Percentiles rank a stretch among this genome's conserved stretches.
phyloP scores from a whole-genome alignment of 257 asterid genomes.

The Datura wrightii region DNA sequence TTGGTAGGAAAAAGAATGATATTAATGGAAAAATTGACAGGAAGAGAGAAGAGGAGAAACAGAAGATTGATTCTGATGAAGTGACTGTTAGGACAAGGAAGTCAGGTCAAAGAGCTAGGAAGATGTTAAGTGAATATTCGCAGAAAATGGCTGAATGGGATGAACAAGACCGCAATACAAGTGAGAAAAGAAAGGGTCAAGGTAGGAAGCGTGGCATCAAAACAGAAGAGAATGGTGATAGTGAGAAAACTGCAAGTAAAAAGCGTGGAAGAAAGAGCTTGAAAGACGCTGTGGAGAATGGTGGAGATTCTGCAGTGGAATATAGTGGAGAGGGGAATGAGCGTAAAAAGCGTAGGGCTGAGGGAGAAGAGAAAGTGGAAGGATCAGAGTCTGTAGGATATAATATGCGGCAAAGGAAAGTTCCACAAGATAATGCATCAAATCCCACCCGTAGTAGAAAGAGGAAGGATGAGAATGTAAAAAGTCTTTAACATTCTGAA shows the following conservation, averaged over 20 bases:
- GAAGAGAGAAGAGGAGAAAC: background rate
- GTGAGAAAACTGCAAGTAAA: background rate
- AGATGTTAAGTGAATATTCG: background rate
- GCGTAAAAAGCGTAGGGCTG: slow-evolving; percentile 24
- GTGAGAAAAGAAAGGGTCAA: background rate
- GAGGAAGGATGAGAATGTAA: slow-evolving; percentile 36
- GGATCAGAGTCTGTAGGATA: background rate
- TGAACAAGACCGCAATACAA: background rate
- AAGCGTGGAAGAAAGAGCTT: background rate
- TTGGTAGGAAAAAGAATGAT: background rate
- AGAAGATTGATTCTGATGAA: background rate
- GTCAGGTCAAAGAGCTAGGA: background rate
- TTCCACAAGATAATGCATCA: slow-evolving; percentile 26
- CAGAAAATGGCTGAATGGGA: slow-evolving; percentile 21
- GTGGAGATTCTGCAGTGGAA: slow-evolving; percentile 11
- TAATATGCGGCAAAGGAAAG: background rate
- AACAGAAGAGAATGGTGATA: background rate
- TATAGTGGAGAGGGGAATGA: slow-evolving; percentile 30
- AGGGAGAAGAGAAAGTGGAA: slow-evolving; percentile 32
- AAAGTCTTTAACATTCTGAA: background rate
- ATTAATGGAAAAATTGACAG: background rate
- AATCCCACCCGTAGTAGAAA: slow-evolving; percentile 21
- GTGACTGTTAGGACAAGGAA: background rate
- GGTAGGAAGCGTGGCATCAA: background rate
- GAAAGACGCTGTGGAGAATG: background rate